Evolutionary conservation across 768 basidiomycete genomes (phyloP).

Genomic region (Cytidiella melzeri): DNA sequence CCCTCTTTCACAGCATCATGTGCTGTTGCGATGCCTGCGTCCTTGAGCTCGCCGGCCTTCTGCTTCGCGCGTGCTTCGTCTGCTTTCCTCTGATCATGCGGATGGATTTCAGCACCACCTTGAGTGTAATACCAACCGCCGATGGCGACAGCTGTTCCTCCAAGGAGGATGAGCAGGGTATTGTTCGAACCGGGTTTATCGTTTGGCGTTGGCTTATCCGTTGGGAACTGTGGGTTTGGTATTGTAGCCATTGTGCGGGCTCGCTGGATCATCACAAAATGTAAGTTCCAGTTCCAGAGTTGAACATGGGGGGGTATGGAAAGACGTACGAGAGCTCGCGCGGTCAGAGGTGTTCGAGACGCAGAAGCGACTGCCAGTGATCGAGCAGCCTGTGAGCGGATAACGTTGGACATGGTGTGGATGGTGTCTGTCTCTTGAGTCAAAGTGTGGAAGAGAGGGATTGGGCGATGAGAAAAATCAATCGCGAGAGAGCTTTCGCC

Average conservation of each 20-base stretch:
- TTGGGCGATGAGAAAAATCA: no score
- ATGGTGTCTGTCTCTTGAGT: no score
- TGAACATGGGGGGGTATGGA: background rate
- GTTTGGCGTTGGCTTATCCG: conserved; percentile 16
- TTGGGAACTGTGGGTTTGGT: conserved; percentile 22
- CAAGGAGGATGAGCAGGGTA: conserved; percentile 23
- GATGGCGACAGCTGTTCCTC: conserved; percentile 24
- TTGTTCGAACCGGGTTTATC: conserved; percentile 18
- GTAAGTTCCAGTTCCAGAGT: background rate
- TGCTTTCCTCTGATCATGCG: conserved; percentile 18
- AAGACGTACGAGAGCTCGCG: conserved; percentile 13
- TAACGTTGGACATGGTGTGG: conserved; percentile 6
- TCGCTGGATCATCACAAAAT: conserved; percentile 5
- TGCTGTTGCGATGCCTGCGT: conserved; percentile 26
- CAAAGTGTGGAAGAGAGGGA: no score
- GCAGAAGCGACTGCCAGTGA: conserved; percentile 13
- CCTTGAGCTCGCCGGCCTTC: conserved; percentile 24
- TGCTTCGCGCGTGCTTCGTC: conserved; percentile 29
- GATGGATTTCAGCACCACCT: conserved; percentile 11
- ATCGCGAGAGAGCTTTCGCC: no score
- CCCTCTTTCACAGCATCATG: conserved; percentile 26
- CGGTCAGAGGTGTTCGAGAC: conserved; percentile 4
- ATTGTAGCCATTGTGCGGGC: conserved; percentile 18
- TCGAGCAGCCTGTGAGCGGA: conserved; percentile 21
- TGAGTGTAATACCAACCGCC: conserved; percentile 35